Base-by-base conservation (phyloP, 2,329 filamentous ascomycete genomes). In the Penicillium frequentans region DNA sequence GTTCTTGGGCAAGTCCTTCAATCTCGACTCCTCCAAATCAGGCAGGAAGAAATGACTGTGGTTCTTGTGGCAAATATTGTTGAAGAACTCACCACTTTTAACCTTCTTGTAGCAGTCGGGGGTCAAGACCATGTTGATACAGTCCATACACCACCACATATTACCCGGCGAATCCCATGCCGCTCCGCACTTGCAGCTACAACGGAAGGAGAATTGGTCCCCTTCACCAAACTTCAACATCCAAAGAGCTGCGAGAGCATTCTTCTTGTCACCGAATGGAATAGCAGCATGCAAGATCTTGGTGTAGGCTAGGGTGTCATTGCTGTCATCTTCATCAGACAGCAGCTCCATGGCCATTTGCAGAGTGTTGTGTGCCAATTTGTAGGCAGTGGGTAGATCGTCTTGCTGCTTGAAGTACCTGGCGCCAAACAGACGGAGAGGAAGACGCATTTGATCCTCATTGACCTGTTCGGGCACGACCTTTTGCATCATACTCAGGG, bases 111-210 rank as follows among this genome's bases (percentile, higher is more conserved):
- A 55, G 49, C 67, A 71, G 6, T 58, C 43, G n/a, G 21, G 24
- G 11, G 63, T 63, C 43, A 72, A 64, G 4, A 61, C 58, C 23
- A 70, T 51, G 27, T 68, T 63, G 49, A 52, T 33, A 24, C 68
- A 72, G 49, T 71, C 67, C 53, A 58, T 63, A 58, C 69, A 71
- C 49, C 61, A 63, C 52, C 67, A 66, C 50, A 72, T 62, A 24
- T 70, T 63, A 33, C 66, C 59, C 10, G 68, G 64, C n/a, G 57
- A 59, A 14, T 50, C 48, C 66, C 64, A 72, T 14, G 27, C 46
- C 11, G 48, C 35, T 7, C 55, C 59, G 33, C 63, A 65, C 13
- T 55, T 59, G 6, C 52, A 48, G 2, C 55, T 7, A 42, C 59
- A 23, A 14, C n/a, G 9, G 10, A 42, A 7, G 6, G 3, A 13